Conservation (phyloP, 2,329 filamentous ascomycete genomes). For the Xylogone sp. region DNA sequence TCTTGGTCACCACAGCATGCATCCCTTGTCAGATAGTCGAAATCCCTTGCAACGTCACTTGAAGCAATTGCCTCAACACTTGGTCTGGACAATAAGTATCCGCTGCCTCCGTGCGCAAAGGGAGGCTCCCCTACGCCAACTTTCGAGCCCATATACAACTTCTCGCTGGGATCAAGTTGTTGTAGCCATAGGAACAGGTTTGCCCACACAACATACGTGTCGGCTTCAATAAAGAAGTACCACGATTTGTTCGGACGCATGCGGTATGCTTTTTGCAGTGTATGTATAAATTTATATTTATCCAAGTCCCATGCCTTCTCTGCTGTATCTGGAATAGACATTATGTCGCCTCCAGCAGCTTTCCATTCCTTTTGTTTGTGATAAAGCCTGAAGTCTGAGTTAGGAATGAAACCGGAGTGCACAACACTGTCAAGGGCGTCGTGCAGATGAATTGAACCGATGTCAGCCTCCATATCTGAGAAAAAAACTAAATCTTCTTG, state of each 20-base stretch:
- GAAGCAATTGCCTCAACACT: too few relatives aligned
- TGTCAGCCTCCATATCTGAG: constrained; percentile 11
- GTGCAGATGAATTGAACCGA: constrained; percentile 3
- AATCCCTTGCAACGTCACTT: too few relatives aligned
- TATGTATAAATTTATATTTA: constrained; percentile 12
- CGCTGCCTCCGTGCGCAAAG: constrained; percentile 13
- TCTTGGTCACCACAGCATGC: constrained; percentile 12
- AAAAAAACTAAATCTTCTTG: constrained; percentile 11
- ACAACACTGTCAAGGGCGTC: constrained; percentile 10
- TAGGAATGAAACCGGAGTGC: too few relatives aligned
- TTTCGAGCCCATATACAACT: not conserved
- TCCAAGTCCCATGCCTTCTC: constrained; percentile 12
- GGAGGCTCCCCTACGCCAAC: not conserved
- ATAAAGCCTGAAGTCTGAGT: constrained; percentile 6
- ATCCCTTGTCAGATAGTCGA: too few relatives aligned
- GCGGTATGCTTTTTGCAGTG: not conserved
- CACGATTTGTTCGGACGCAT: constrained; percentile 6
- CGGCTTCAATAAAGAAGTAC: constrained; percentile 14
- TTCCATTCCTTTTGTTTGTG: constrained; percentile 10
- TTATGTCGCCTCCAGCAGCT: constrained; percentile 9
- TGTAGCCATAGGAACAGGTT: constrained; percentile 10
- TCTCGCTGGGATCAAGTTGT: constrained; percentile 4
- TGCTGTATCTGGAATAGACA: too few relatives aligned
- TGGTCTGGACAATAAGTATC: constrained; percentile 10
- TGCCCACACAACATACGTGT: constrained; percentile 15